These are phyloP conservation scores for Entophlyctis luteolus DNA, from an alignment of 192 early-diverging fungal genomes.

Conservation along the genomic window DNA sequence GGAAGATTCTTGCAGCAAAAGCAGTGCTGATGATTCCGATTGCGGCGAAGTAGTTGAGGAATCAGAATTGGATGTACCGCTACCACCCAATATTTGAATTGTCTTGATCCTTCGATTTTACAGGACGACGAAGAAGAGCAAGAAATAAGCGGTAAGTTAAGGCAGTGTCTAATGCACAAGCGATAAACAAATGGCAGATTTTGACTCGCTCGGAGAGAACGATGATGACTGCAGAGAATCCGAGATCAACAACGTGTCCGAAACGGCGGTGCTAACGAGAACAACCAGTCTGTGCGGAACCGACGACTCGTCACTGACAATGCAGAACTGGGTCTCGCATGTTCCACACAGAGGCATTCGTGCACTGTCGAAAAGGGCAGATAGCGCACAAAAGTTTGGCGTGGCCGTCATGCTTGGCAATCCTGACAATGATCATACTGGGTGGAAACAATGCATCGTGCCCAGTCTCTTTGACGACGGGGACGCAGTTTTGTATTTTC, in stretches of 20 bases:
- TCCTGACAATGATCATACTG: background rate
- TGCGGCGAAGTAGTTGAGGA: conserved; percentile 1
- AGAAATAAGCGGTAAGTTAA: conserved; percentile 3
- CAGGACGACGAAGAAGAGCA: conserved; percentile 23
- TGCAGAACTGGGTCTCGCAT: background rate
- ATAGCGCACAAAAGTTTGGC: conserved; percentile 16
- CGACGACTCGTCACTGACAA: background rate
- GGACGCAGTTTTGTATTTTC: conserved; percentile 41
- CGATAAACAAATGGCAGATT: conserved; percentile 1
- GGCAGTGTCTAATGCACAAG: background rate
- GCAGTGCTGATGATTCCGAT: background rate
- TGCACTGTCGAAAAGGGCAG: background rate
- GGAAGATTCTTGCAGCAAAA: background rate
- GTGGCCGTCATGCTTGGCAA: conserved; percentile 14
- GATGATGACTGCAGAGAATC: conserved; percentile 8
- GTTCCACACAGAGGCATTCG: background rate
- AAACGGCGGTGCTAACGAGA: background rate
- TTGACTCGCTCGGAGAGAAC: conserved; percentile 18
- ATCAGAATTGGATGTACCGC: background rate
- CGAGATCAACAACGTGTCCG: background rate
- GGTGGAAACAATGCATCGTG: background rate
- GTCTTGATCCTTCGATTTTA: background rate
- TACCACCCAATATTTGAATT: background rate
- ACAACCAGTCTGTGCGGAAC: background rate
- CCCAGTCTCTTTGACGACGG: conserved; percentile 40